These are phyloP conservation scores for Fusarium sp. DNA, from an alignment of 2,329 filamentous ascomycete species.

Conservation along the genomic window DNA sequence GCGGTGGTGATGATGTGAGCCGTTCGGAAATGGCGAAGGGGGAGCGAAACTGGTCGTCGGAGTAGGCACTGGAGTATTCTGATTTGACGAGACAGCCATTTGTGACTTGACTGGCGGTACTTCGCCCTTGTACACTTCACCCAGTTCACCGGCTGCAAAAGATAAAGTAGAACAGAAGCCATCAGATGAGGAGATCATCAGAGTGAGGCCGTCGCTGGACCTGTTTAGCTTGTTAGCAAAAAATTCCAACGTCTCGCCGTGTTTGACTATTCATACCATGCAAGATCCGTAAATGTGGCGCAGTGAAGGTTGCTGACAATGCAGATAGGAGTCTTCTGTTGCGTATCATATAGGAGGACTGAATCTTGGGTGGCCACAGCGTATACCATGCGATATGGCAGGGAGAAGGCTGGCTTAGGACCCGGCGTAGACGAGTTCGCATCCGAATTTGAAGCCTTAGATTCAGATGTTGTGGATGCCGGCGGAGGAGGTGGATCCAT, in stretches of 20 bases:
- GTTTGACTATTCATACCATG: conserved; percentile 78
- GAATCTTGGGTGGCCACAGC: conserved; percentile 98
- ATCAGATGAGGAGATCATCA: conserved; percentile 97
- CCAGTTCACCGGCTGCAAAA: conserved; percentile 87
- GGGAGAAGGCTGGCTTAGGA: conserved; percentile 81
- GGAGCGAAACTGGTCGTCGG: conserved; percentile 76
- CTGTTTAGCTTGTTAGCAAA: conserved; percentile 55
- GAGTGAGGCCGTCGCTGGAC: conserved; percentile 67
- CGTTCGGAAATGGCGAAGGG: conserved; percentile 70
- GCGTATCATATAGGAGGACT: conserved; percentile 95
- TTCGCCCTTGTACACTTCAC: conserved; percentile 83
- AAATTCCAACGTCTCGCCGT: not conserved
- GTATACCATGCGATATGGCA: conserved; percentile 96
- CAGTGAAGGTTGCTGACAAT: conserved; percentile 98
- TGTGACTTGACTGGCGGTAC: conserved; percentile 66
- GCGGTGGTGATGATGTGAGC: conserved; percentile 69
- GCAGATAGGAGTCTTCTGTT: conserved; percentile 93
- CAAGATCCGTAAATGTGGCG: conserved; percentile 95
- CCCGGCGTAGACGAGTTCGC: conserved; percentile 68
- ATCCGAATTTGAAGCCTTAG: conserved; percentile 65
- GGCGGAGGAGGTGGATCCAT: conserved; percentile 88
- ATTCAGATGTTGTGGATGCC: conserved; percentile 64
- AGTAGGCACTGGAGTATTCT: conserved; percentile 80
- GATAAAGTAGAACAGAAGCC: conserved; percentile 96
- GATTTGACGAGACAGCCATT: conserved; percentile 67